Evolutionary conservation across 75 land plant species (phyloP).

Genomic region (Cryptomeria japonica): DNA sequence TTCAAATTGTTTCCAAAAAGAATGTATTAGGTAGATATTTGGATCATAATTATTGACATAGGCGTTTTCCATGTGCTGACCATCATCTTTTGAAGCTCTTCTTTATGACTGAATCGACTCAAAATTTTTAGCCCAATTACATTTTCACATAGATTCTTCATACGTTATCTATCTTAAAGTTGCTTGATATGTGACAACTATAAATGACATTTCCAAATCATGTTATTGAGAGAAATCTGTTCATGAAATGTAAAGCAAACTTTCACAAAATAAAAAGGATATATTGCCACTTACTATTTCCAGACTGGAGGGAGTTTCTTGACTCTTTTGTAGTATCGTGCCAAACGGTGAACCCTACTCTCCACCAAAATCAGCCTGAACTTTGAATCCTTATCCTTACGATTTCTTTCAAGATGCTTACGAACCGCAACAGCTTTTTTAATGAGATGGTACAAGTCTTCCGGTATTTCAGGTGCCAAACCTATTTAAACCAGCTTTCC

Average conservation of each 20-base stretch:
- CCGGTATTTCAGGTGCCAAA: slow-evolving; percentile 79
- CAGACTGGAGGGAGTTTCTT: slow-evolving; percentile 74
- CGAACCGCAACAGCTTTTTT: slow-evolving; percentile 85
- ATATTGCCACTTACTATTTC: slow-evolving; percentile 45
- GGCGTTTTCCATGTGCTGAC: not conserved
- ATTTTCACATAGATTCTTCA: not conserved
- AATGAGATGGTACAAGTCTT: slow-evolving; percentile 74
- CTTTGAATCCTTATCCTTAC: slow-evolving; percentile 88
- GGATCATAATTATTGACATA: not conserved
- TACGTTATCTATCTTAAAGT: not conserved
- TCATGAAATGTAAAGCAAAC: not conserved
- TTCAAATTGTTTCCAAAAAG: not conserved
- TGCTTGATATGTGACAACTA: not conserved
- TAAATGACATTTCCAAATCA: not conserved
- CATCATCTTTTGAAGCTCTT: not conserved
- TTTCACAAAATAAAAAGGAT: not conserved
- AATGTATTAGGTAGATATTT: not conserved
- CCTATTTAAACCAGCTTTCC: slow-evolving; percentile 23
- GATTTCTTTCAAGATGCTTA: slow-evolving; percentile 83
- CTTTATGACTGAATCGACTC: not conserved
- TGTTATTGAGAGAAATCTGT: not conserved
- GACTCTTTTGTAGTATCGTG: slow-evolving; percentile 76
- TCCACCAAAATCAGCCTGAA: slow-evolving; percentile 72
- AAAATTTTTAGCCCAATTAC: too few relatives aligned
- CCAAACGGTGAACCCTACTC: slow-evolving; percentile 77